Evolutionary conservation across 768 basidiomycete species (phyloP).

Genomic region (Trametes cinnabarina): DNA sequence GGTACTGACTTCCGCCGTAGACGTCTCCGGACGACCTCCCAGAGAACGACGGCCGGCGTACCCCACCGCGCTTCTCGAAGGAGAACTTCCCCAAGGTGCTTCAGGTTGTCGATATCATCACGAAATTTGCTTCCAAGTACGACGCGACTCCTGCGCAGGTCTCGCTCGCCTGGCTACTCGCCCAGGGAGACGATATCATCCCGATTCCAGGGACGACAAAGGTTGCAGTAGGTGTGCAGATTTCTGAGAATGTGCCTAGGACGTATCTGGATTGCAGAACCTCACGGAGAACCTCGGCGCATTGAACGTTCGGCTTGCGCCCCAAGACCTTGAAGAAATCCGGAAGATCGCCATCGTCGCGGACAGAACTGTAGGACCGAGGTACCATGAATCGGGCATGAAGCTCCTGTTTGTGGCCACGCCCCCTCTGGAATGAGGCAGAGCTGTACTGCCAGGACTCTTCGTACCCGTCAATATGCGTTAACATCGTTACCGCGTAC

Average conservation of each 20-base stretch:
- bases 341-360: slow-evolving; percentile 29
- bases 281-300: slow-evolving; percentile 35
- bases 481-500: too few species aligned
- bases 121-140: slow-evolving; percentile 34
- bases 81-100: slow-evolving; percentile 48
- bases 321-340: slow-evolving; percentile 31
- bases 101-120: slow-evolving; percentile 33
- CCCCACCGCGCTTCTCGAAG: slow-evolving; percentile 26
- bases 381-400: neutral
- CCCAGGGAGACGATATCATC: slow-evolving; percentile 24
- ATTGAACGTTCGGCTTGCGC: slow-evolving; percentile 26
- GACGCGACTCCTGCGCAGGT: slow-evolving; percentile 34
- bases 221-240: neutral
- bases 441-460: too few species aligned
- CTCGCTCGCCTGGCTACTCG: slow-evolving; percentile 33
- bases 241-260: too few species aligned
- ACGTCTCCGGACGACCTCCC: slow-evolving; percentile 31
- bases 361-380: neutral
- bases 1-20: too few species aligned
- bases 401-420: slow-evolving; percentile 35
- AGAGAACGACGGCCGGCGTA: slow-evolving; percentile 28
- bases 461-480: too few species aligned
- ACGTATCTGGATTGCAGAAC: slow-evolving; percentile 20
- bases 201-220: slow-evolving; percentile 15
- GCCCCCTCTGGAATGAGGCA: slow-evolving; percentile 13